Evolutionary conservation across 768 basidiomycete species (phyloP).

Genomic region (Obba rivulosa): DNA sequence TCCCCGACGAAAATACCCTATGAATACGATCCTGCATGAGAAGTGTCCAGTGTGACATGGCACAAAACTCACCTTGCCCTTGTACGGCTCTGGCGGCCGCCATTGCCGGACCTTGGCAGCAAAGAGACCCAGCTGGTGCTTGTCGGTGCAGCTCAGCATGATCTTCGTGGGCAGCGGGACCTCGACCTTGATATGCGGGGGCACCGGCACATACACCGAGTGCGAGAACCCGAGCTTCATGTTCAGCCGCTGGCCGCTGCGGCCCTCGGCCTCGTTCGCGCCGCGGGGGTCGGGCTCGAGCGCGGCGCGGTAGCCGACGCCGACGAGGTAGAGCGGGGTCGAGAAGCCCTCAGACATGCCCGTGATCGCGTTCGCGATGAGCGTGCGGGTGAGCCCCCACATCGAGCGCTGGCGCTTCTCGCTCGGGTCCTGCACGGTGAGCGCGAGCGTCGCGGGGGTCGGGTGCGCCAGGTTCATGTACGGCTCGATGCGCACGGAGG

Average conservation of each 20-base stretch:
- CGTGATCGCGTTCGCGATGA: constrained; percentile 83
- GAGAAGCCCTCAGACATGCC: constrained; percentile 89
- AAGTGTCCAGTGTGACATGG: constrained; percentile 23
- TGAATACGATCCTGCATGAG: neutral
- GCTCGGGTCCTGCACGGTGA: constrained; percentile 51
- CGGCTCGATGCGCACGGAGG: constrained; percentile 41
- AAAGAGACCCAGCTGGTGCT: constrained; percentile 82
- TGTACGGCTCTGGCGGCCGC: constrained; percentile 93
- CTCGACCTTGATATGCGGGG: constrained; percentile 72
- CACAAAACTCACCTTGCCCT: constrained; percentile 98
- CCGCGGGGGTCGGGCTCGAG: constrained; percentile 76
- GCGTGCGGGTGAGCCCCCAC: constrained; percentile 94
- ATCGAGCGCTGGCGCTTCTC: constrained; percentile 77
- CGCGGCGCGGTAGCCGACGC: constrained; percentile 88
- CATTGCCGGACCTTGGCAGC: constrained; percentile 80
- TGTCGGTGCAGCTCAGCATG: constrained; percentile 76
- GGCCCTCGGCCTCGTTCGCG: constrained; percentile 40
- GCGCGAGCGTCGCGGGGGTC: constrained; percentile 27
- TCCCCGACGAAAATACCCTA: constrained; percentile 4
- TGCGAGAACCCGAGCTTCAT: constrained; percentile 95
- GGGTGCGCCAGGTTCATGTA: constrained; percentile 37
- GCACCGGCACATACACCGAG: constrained; percentile 77
- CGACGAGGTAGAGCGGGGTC: constrained; percentile 82
- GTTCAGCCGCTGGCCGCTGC: constrained; percentile 65
- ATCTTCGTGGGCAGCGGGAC: constrained; percentile 85